Evolutionary conservation across 805 yeast species (phyloP), one percentile per base, ranked within the genome.

Genomic region (Yamadazyma scolyti): DNA sequence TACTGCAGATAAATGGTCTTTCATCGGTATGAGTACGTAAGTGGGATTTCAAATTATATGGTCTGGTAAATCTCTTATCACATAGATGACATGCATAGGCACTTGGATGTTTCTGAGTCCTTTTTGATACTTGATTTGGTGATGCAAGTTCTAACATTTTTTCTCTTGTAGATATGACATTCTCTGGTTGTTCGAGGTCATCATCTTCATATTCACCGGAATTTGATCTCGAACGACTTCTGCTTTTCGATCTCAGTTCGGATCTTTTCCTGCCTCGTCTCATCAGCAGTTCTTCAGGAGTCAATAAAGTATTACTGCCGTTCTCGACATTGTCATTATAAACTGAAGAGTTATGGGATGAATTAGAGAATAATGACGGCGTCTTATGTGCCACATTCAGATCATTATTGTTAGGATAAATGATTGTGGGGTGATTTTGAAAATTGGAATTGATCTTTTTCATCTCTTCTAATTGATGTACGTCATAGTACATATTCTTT

Each of bases 41-140:
- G 58, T 90, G 98, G 0, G 96, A 85, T 45, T 90, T 86, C 43
- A 90, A 65, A 52, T 93, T 93, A 56, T 93, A 93, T 0, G 96
- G 96, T 33, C 97, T 64, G 2, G 97, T 90, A 54, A 90, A 90
- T 28, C 80, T 65, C 57, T 87, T 88, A 23, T 79, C 88, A 58
- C 98, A 90, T 25, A 84, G 58, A 36, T 79, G 78, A 55, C 97
- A 90, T 2, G 82, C 82, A 56, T 75, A 84, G 6, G 77, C 69
- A 16, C 84, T 74, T 0, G 90, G 90, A 48, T 79, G 79, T 39
- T 80, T 82, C 45, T 82, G 87, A 5, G 73, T 65, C 15, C 84
- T 57, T 48, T 73, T 73, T 27, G 73, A 64, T 2, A 73, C 50
- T 24, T 66, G 70, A 17, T 66, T 63, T 0, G 84, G 77, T 8